These are phyloP conservation scores for Blastobotrys serpentis DNA, from an alignment of 1,139 yeast species.

Conservation along the genomic window DNA sequence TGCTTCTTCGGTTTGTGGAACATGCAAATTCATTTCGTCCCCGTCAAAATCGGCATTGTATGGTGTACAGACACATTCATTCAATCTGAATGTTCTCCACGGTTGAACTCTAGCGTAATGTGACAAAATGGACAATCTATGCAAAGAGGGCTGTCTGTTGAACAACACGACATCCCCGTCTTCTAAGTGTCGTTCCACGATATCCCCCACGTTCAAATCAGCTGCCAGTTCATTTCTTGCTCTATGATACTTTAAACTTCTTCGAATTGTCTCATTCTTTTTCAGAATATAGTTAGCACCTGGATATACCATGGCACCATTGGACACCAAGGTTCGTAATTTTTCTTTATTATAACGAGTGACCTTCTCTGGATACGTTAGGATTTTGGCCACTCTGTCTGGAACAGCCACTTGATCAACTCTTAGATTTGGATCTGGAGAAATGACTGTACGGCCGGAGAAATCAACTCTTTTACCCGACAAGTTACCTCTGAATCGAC, in stretches of 20 bases:
- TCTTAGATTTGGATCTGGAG: conserved; percentile 94
- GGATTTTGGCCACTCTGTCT: conserved; percentile 89
- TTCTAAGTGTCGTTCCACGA: conserved; percentile 96
- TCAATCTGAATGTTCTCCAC: conserved; percentile 95
- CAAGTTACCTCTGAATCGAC: conserved; percentile 95
- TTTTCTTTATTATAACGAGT: conserved; percentile 83
- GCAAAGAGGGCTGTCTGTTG: conserved; percentile 97
- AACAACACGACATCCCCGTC: conserved; percentile 96
- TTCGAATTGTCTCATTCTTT: conserved; percentile 78
- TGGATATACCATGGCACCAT: conserved; percentile 89
- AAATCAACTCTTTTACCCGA: conserved; percentile 99
- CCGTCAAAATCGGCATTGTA: conserved; percentile 99
- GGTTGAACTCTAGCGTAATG: conserved; percentile 96
- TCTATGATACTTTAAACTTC: conserved; percentile 89
- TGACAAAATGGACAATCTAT: conserved; percentile 87
- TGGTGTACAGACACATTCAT: conserved; percentile 99
- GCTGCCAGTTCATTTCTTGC: conserved; percentile 74
- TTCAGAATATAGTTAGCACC: conserved; percentile 93
- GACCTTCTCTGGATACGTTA: conserved; percentile 94
- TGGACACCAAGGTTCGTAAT: conserved; percentile 66
- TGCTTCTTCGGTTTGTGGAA: conserved; percentile 99
- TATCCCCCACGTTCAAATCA: conserved; percentile 78
- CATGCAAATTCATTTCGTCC: conserved; percentile 98
- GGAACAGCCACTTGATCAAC: conserved; percentile 99
- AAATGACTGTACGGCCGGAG: conserved; percentile 96